Evolutionary conservation across 176 grass and related monocot genomes (phyloP).

Genomic region (Secale cereale): DNA sequence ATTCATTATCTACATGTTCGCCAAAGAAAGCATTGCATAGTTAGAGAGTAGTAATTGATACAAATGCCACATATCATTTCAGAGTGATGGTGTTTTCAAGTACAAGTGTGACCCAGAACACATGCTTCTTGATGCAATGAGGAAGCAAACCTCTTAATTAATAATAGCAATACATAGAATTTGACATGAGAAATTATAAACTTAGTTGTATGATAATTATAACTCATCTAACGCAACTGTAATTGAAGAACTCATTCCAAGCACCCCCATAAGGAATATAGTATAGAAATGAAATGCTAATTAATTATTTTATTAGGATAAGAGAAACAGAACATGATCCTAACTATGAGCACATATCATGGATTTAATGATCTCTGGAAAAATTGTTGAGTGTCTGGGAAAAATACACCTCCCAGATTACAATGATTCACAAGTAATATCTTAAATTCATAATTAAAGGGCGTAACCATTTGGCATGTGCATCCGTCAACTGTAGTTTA

Average conservation of each 20-base stretch:
- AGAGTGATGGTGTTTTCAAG: too few species aligned
- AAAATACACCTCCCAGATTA: background rate
- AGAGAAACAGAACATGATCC: background rate
- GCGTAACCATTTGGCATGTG: too few species aligned
- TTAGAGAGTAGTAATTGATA: too few species aligned
- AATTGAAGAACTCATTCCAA: background rate
- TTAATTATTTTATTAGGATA: background rate
- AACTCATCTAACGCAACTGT: background rate
- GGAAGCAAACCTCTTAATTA: too few species aligned
- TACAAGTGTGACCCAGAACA: too few species aligned
- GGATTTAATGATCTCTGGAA: background rate
- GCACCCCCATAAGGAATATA: background rate
- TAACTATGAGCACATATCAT: background rate
- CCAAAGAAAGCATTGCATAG: too few species aligned
- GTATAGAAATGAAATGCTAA: background rate
- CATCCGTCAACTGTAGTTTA: too few species aligned
- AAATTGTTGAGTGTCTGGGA: background rate
- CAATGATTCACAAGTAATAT: background rate
- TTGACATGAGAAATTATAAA: background rate
- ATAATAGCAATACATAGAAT: background rate
- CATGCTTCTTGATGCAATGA: too few species aligned
- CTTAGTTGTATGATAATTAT: background rate
- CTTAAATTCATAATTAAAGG: background rate
- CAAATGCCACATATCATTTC: too few species aligned
- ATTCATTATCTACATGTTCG: too few species aligned